Evolutionary conservation across 1,284 basidiomycete genomes (phyloP).

Genomic region (Ganoderma lucidum): DNA sequence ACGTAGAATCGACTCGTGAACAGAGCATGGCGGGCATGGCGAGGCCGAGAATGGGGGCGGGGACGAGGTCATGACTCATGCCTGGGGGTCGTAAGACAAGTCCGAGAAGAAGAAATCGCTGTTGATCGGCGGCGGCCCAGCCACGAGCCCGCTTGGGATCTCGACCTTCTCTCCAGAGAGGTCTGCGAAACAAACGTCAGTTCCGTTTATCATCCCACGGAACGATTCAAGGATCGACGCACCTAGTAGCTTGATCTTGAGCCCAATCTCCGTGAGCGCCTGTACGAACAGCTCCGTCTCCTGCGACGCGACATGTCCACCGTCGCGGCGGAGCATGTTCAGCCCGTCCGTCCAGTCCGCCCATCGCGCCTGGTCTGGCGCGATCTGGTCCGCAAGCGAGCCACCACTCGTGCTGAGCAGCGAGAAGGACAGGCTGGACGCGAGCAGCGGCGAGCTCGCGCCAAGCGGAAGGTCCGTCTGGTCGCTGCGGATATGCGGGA

Average conservation of each 20-base stretch:
- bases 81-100: constrained; percentile 45
- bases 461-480: constrained; percentile 59
- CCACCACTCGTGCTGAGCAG: constrained; percentile 76
- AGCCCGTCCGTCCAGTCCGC: constrained; percentile 98
- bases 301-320: constrained; percentile 82
- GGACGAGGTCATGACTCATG: constrained; percentile 7
- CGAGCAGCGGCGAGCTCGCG: constrained; percentile 55
- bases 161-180: constrained; percentile 93
- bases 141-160: constrained; percentile 79
- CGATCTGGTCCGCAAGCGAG: constrained; percentile 87
- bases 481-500: constrained; percentile 66
- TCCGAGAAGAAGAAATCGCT: constrained; percentile 91
- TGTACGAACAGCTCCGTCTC: constrained; percentile 89
- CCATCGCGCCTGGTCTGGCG: constrained; percentile 85
- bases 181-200: constrained; percentile 54
- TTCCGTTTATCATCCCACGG: neutral
- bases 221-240: constrained; percentile 39
- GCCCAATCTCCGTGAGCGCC: constrained; percentile 89
- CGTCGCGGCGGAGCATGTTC: constrained; percentile 84
- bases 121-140: constrained; percentile 78
- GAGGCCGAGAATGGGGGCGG: neutral
- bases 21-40: neutral
- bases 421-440: constrained; percentile 84
- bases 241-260: constrained; percentile 94
- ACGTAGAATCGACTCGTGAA: neutral